phyloP scores from a whole-genome alignment of 139 green algal species.

The Chlorella sp. region DNA sequence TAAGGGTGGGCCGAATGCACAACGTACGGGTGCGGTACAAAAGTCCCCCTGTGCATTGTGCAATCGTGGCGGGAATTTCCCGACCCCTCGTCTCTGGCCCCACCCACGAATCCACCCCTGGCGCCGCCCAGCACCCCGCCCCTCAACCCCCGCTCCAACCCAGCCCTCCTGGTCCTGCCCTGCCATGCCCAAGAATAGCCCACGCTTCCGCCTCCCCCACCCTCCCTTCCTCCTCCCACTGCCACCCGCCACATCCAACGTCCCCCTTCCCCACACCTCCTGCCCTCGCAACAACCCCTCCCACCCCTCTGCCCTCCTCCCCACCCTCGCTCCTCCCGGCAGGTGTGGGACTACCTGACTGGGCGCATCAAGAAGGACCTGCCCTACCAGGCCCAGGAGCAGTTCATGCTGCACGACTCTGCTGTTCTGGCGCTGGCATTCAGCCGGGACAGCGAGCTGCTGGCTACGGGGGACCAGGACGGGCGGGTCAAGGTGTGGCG shows the following conservation, averaged over 20 bases:
- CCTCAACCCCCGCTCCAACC: not conserved
- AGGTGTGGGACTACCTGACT: constrained; percentile 94
- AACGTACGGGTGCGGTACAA: too few species aligned
- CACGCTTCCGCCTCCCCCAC: too few species aligned
- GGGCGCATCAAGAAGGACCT: constrained; percentile 96
- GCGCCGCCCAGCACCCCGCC: too few species aligned
- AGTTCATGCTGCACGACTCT: constrained; percentile 98
- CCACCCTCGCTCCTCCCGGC: not conserved
- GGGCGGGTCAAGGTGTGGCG: constrained; percentile 90
- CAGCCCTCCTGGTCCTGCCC: not conserved
- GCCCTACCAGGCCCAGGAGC: constrained; percentile 93
- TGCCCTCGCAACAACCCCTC: not conserved
- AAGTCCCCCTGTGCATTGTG: too few species aligned
- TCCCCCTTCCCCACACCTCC: not conserved
- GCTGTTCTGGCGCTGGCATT: constrained; percentile 88
- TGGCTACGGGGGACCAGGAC: constrained; percentile 80
- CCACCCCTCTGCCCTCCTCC: not conserved
- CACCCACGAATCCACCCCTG: too few species aligned
- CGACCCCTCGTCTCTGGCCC: too few species aligned
- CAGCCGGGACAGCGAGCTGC: constrained; percentile 86
- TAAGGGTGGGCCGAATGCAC: too few species aligned
- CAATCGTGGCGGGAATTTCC: too few species aligned
- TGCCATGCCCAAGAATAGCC: not conserved
- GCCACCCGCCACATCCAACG: too few species aligned
- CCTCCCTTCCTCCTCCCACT: not conserved